Evolutionary conservation across 306 rosid genomes (phyloP).

Genomic region (Medicago arabica): DNA sequence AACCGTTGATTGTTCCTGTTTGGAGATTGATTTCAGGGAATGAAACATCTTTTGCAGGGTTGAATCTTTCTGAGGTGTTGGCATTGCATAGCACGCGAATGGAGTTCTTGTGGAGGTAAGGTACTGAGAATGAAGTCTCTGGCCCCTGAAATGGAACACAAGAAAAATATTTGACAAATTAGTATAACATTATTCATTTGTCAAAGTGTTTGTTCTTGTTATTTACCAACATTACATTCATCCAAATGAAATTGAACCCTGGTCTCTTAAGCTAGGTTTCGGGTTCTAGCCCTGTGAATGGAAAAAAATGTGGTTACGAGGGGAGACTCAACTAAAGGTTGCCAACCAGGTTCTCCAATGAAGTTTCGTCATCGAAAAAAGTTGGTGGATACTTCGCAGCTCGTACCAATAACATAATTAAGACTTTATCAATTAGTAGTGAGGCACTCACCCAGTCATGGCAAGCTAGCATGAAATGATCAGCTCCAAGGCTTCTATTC

Average conservation of each 20-base stretch:
- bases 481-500: slow-evolving; percentile 90
- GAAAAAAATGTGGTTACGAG: too few relatives aligned
- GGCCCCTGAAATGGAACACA: slow-evolving; percentile 65
- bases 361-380: too few relatives aligned
- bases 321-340: neutral
- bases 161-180: neutral
- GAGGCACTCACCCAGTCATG: slow-evolving; percentile 76
- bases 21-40: slow-evolving; percentile 85
- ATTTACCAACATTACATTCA: neutral
- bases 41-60: slow-evolving; percentile 79
- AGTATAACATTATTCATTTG: neutral
- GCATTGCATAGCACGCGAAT: slow-evolving; percentile 85
- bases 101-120: slow-evolving; percentile 61
- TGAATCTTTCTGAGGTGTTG: slow-evolving; percentile 82
- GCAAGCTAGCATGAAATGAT: slow-evolving; percentile 90
- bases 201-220: neutral
- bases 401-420: too few relatives aligned
- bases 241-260: neutral
- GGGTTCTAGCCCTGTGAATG: too few relatives aligned
- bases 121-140: slow-evolving; percentile 58
- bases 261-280: neutral
- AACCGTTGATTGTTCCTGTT: slow-evolving; percentile 59
- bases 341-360: too few relatives aligned
- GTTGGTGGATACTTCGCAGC: neutral
- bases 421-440: neutral